Evolutionary conservation across 306 rosid species (phyloP).

Genomic region (Dicorynia guianensis): DNA sequence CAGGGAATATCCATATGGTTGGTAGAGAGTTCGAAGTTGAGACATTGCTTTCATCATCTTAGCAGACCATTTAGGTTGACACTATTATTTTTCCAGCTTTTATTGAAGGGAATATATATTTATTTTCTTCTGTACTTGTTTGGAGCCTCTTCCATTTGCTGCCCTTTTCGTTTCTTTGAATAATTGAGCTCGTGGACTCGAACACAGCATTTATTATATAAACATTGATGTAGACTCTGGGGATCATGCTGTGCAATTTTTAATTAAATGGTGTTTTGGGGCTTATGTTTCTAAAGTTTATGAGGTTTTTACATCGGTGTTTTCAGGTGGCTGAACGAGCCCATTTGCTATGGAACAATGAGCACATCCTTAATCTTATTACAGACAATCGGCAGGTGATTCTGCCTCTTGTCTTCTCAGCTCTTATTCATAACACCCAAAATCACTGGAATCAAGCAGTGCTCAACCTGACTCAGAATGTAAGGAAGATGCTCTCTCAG

Average conservation of each 20-base stretch:
- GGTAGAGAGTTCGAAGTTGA: constrained; percentile 11
- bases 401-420: constrained; percentile 62
- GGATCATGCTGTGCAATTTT: neutral
- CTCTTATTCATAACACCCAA: constrained; percentile 67
- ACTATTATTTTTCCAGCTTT: too few species aligned
- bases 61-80: neutral
- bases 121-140: too few species aligned
- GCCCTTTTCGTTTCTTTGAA: too few species aligned
- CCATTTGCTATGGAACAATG: constrained; percentile 74
- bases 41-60: constrained; percentile 7
- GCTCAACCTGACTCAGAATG: constrained; percentile 83
- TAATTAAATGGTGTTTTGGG: neutral
- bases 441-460: constrained; percentile 98
- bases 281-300: neutral
- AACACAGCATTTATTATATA: too few species aligned
- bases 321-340: constrained; percentile 74
- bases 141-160: too few species aligned
- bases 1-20: neutral
- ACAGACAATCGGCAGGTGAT: constrained; percentile 63
- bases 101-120: too few species aligned
- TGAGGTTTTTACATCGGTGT: neutral
- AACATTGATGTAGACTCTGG: neutral
- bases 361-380: constrained; percentile 59
- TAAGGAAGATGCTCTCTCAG: constrained; percentile 75
- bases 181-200: neutral